phyloP scores from a whole-genome alignment of 768 basidiomycete genomes.

The Lentinula lateritia region DNA sequence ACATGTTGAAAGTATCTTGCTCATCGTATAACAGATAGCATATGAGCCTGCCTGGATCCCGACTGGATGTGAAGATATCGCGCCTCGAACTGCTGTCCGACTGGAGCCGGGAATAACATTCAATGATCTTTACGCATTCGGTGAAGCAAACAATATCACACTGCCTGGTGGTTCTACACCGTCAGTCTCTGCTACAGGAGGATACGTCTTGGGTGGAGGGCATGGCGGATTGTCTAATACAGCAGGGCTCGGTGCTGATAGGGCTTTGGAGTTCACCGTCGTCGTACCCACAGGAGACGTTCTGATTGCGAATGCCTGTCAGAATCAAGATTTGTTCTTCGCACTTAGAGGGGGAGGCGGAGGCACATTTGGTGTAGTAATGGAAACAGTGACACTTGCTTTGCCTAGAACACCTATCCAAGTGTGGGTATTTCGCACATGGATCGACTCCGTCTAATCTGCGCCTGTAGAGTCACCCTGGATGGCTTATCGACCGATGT shows the following conservation, averaged over 20 bases:
- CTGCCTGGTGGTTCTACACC: constrained; percentile 16
- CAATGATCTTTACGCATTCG: constrained; percentile 15
- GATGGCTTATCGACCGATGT: background rate
- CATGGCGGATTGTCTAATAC: background rate
- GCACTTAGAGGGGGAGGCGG: constrained; percentile 49
- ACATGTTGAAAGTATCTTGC: background rate
- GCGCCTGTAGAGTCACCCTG: background rate
- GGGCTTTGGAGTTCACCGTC: constrained; percentile 31
- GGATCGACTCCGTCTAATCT: background rate
- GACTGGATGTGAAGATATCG: background rate
- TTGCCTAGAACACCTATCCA: background rate
- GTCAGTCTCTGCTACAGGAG: constrained; percentile 9
- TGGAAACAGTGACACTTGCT: background rate
- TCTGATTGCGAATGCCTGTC: constrained; percentile 32
- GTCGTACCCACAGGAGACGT: constrained; percentile 37
- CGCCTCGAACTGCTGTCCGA: background rate
- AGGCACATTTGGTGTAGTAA: constrained; percentile 42
- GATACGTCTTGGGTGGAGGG: constrained; percentile 8
- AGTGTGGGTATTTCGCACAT: background rate
- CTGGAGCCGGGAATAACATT: constrained; percentile 13
- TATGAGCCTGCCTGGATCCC: constrained; percentile 13
- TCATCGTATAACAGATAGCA: background rate
- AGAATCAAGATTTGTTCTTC: constrained; percentile 45
- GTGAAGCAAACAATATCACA: constrained; percentile 17
- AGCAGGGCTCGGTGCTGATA: background rate